A percentile compares a stretch with the other conserved stretches of the same genome.
Conservation (phyloP, 2,329 filamentous ascomycete species). For the Phyllosticta paracitricarpa region DNA sequence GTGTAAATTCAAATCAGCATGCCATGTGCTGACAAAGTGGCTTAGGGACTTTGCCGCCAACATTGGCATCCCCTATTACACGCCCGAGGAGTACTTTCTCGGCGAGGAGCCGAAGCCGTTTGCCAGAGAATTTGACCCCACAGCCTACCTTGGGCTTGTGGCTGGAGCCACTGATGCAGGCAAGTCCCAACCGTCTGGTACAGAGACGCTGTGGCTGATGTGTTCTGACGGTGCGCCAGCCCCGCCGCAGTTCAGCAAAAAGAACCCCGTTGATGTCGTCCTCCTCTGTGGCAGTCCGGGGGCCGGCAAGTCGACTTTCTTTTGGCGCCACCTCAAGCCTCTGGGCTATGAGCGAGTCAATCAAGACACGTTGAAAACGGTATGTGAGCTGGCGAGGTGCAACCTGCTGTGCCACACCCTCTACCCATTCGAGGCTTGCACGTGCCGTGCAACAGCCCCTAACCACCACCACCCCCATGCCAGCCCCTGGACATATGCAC, state of each 20-base stretch:
- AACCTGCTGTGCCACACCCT: slow-evolving; percentile 10
- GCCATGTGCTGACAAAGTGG: slow-evolving; percentile 2
- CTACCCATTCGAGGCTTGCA: slow-evolving; percentile 13
- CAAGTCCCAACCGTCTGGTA: slow-evolving; percentile 16
- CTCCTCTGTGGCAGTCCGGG: slow-evolving; percentile 83
- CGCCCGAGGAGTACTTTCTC: slow-evolving; percentile 88
- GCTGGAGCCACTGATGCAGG: slow-evolving; percentile 22
- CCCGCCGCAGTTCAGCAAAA: slow-evolving; percentile 43
- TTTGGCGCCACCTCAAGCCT: slow-evolving; percentile 65
- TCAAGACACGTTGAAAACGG: slow-evolving; percentile 75
- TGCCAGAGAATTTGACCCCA: slow-evolving; percentile 60
- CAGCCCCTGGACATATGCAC: background rate
- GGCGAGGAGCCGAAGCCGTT: slow-evolving; percentile 56
- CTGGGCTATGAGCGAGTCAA: slow-evolving; percentile 79
- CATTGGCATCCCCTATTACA: slow-evolving; percentile 67
- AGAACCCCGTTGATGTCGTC: slow-evolving; percentile 61
- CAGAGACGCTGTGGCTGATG: background rate
- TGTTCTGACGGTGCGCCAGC: slow-evolving; percentile 12
- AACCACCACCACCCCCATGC: slow-evolving; percentile 1
- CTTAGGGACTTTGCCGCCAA: slow-evolving; percentile 75
- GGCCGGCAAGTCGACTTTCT: slow-evolving; percentile 87
- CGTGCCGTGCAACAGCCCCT: slow-evolving; percentile 13
- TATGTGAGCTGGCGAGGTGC: slow-evolving; percentile 24
- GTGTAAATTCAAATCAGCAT: slow-evolving; percentile 13
- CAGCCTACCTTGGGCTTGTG: slow-evolving; percentile 36